Evolutionary conservation across 306 rosid species (phyloP), one percentile per base, ranked within the genome.

Genomic region (Clitoria ternatea): DNA sequence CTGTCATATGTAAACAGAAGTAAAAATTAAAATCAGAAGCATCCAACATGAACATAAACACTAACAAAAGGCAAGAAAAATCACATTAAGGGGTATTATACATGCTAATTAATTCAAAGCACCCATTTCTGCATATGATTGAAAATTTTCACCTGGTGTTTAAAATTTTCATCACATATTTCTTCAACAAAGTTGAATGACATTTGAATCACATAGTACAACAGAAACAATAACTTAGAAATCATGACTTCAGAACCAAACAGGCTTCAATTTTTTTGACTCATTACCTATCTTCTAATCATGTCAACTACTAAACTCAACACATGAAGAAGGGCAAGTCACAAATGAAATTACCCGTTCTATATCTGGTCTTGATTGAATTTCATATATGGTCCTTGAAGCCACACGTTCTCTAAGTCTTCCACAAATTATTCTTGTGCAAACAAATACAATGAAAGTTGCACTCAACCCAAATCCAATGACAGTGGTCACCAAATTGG

Each of bases 381-480:
- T 73, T 74, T 90, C 89, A 69, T 78, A 79, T 75, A 79, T 77
- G 71, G 83, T 86, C 50, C 84, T 42, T 37, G 92, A 72, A 47
- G 85, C 79, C 6, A 71, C 22, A 65, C 49, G 33, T 24, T 85
- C 69, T 62, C 92, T 69, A 19, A 90, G 67, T 79, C 98, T 89
- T 35, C 92, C 97, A 81, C 97, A 94, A 53, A 94, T 84, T 72
- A 94, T 81, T 89, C 96, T 90, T n/a, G 98, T 72, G 74, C 98
- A 94, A 2, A 94, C 94, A 78, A 94, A 94, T 18, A 94, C 89
- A 56, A 94, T 94, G 82, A 94, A 94, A 50, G 97, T 87, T 35
- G 97, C 95, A 80, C 98, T 94, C 86, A 94, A 75, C 42, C 95
- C 98, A 81, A 94, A 94, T 44, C 98, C 98, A 76, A 94, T 80